Base-by-base conservation (phyloP, 2,329 filamentous ascomycete genomes). In the Aureobasidium uvarum region DNA sequence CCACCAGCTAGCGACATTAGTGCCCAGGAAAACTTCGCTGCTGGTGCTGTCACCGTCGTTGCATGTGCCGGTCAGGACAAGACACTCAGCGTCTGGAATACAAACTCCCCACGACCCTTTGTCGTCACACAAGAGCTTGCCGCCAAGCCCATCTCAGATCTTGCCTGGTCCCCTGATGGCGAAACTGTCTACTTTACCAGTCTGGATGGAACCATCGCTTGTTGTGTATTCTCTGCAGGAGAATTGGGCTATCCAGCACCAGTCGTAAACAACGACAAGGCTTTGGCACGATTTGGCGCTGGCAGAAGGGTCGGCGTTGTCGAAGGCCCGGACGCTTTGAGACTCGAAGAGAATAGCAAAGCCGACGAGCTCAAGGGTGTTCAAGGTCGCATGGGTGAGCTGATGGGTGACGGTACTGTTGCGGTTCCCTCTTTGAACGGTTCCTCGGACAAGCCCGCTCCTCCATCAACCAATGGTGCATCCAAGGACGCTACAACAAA, bases 61-160 rank as follows among this genome's bases (percentile, higher is more conserved):
- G 95, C 96, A 10, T 98, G 94, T 68, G 95, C 94, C 6, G 96
- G 95, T 3, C 95, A 96, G 73, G 95, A 99, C 75, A 98, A 97
- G 77, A 95, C 93, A 2, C 79, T 99, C 48, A 97, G 92, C 72
- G 89, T 99, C 43, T 99, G 95, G 95, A 98, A 97, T 71, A 99
- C 96, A 1, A 96, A 92, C 73, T 96, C 91, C 28, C 93, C 95
- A 0, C 83, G 95, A 25, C 95, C 95, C 0, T 88, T 98, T 23
- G 88, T 97, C 23, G 92, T 98, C 62, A 84, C 92, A 11, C 92
- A 96, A 74, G 94, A 98, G 71, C 78, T 99, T 66, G 89, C 91
- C 20, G 87, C 86, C 48, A 99, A 99, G 75, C 91, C 95, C 0
- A 94, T 99, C 69, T 96, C 92, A 1, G 95, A 99, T 78, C 81